Percentiles rank a stretch among this genome's conserved stretches.
Conservation (phyloP, 495 filamentous ascomycete genomes). For the Aspergillus steynii region DNA sequence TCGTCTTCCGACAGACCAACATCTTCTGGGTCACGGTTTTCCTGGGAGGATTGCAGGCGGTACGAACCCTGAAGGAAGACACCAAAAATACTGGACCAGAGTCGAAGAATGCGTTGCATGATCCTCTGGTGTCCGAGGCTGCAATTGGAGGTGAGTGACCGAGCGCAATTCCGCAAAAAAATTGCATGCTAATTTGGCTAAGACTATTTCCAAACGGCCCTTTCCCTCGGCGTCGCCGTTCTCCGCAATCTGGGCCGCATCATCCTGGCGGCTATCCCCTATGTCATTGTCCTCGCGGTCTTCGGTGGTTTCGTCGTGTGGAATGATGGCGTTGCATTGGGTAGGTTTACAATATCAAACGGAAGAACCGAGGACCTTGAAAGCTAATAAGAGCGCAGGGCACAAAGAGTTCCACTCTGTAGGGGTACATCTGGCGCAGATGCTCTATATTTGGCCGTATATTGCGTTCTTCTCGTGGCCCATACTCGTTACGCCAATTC, state of each 20-base stretch:
- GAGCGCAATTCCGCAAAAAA: background rate
- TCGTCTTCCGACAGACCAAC: slow-evolving; percentile 89
- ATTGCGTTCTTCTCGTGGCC: slow-evolving; percentile 87
- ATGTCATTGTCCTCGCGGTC: slow-evolving; percentile 62
- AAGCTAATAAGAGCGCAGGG: slow-evolving; percentile 44
- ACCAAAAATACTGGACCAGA: slow-evolving; percentile 29
- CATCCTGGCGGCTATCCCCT: slow-evolving; percentile 57
- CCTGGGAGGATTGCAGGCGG: slow-evolving; percentile 71
- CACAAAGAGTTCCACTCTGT: slow-evolving; percentile 94
- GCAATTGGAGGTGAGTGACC: slow-evolving; percentile 53
- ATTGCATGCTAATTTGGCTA: slow-evolving; percentile 23
- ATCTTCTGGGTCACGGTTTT: slow-evolving; percentile 93
- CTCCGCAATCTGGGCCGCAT: slow-evolving; percentile 52
- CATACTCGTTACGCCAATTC: slow-evolving; percentile 58
- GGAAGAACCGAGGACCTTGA: background rate
- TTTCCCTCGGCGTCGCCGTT: slow-evolving; percentile 61
- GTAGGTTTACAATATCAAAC: slow-evolving; percentile 39
- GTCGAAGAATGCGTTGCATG: slow-evolving; percentile 62
- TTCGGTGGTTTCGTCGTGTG: slow-evolving; percentile 77
- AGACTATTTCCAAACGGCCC: slow-evolving; percentile 61
- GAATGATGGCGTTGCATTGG: slow-evolving; percentile 92
- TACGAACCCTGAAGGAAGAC: slow-evolving; percentile 41
- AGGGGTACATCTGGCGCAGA: slow-evolving; percentile 83
- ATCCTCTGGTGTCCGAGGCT: slow-evolving; percentile 57
- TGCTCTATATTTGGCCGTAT: slow-evolving; percentile 94